Evolutionary conservation across 2,329 filamentous ascomycete species (phyloP).

Genomic region (Cucurbitaria berberidis): DNA sequence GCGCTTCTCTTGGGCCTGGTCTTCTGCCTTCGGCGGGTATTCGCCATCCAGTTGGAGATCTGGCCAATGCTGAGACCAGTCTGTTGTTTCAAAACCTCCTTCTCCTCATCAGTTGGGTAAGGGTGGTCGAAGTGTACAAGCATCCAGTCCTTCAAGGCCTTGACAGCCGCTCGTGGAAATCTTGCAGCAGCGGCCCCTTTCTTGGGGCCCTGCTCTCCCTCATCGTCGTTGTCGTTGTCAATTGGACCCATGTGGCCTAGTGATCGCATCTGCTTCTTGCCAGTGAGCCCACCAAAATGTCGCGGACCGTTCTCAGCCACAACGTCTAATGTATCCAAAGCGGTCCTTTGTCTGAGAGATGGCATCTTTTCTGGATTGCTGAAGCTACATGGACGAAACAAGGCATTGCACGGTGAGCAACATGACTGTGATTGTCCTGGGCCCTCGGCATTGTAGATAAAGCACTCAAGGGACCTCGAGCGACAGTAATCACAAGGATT

Average conservation of each 20-base stretch:
- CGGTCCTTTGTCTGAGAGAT: conserved; percentile 41
- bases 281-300: conserved; percentile 43
- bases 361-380: conserved; percentile 43
- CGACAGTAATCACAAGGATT: conserved; percentile 57
- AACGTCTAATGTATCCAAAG: conserved; percentile 56
- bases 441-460: conserved; percentile 49
- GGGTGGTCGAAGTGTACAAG: conserved; percentile 79
- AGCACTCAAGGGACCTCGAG: conserved; percentile 55
- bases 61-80: conserved; percentile 84
- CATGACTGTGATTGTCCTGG: conserved; percentile 49
- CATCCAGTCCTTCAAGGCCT: conserved; percentile 84
- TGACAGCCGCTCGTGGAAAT: conserved; percentile 81
- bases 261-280: conserved; percentile 47
- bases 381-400: conserved; percentile 58
- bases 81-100: conserved; percentile 75
- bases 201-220: conserved; percentile 36
- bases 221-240: conserved; percentile 37
- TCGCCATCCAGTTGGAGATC: conserved; percentile 91
- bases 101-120: conserved; percentile 87
- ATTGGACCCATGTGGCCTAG: conserved; percentile 47
- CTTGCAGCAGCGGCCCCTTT: conserved; percentile 49
- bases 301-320: conserved; percentile 52
- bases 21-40: conserved; percentile 83
- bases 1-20: conserved; percentile 70
- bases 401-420: conserved; percentile 56